These are phyloP conservation scores for Trametes gibbosa DNA, from an alignment of 768 basidiomycete species.

Conservation along the genomic window DNA sequence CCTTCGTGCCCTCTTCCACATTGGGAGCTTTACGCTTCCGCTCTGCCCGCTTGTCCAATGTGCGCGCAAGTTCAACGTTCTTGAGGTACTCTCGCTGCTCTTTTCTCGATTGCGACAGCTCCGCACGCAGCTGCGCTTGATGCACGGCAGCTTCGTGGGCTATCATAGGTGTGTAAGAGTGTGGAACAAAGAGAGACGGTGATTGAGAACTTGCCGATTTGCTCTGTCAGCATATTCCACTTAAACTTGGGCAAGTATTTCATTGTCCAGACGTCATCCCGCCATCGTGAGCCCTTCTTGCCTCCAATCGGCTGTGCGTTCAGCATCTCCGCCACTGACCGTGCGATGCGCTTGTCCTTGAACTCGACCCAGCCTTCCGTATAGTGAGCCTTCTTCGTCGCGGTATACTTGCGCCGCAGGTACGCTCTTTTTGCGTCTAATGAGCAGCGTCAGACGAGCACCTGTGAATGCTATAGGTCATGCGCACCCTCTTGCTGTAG, in stretches of 20 bases:
- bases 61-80: constrained; percentile 90
- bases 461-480: background rate
- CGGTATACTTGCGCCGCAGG: constrained; percentile 73
- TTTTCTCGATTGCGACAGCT: constrained; percentile 79
- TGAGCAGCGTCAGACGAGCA: background rate
- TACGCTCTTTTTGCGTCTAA: constrained; percentile 87
- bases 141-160: constrained; percentile 93
- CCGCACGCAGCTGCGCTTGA: constrained; percentile 84
- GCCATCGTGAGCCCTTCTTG: constrained; percentile 86
- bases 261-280: constrained; percentile 99
- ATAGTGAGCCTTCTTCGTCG: constrained; percentile 84
- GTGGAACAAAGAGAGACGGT: background rate
- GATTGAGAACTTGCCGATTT: constrained; percentile 72
- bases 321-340: constrained; percentile 89
- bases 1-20: constrained; percentile 4
- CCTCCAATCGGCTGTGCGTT: constrained; percentile 96
- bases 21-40: constrained; percentile 37
- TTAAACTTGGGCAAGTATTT: constrained; percentile 97
- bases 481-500: constrained; percentile 84
- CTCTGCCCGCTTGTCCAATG: constrained; percentile 77
- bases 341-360: constrained; percentile 87
- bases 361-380: constrained; percentile 99
- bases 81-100: constrained; percentile 93
- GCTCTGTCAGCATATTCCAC: constrained; percentile 98
- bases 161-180: constrained; percentile 29